Evolutionary conservation across 2,329 filamentous ascomycete genomes (phyloP).

Genomic region (Neofusicoccum sp.): DNA sequence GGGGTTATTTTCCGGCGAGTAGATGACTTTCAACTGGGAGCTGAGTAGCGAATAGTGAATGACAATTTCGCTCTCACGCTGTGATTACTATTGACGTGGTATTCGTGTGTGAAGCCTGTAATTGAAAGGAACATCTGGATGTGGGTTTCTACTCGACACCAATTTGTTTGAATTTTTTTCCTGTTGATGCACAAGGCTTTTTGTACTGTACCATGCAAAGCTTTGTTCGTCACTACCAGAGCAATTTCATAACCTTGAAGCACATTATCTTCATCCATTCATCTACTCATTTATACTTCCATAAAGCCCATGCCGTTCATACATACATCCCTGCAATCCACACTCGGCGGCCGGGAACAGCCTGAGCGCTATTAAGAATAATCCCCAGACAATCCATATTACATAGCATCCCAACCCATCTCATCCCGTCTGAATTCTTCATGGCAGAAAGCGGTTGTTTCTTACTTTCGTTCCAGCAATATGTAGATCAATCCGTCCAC

Average conservation of each 20-base stretch:
- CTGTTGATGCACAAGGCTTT: too few relatives aligned
- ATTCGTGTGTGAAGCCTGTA: neutral
- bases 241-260: too few relatives aligned
- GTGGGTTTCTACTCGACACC: too few relatives aligned
- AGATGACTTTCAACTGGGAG: neutral
- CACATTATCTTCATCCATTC: neutral
- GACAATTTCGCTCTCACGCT: neutral
- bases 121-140: too few relatives aligned
- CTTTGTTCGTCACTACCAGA: too few relatives aligned
- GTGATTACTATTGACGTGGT: neutral
- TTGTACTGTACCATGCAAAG: too few relatives aligned
- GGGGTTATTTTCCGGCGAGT: neutral
- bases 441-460: too few relatives aligned
- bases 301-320: neutral
- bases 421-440: neutral
- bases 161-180: too few relatives aligned
- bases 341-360: neutral
- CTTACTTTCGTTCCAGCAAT: neutral
- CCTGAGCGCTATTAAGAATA: constrained; percentile 3
- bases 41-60: neutral
- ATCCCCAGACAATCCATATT: neutral
- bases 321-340: neutral
- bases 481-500: neutral
- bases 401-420: neutral
- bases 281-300: neutral